phyloP scores from a whole-genome alignment of 1,139 yeast genomes.

The Saccharomyces hybrid region DNA sequence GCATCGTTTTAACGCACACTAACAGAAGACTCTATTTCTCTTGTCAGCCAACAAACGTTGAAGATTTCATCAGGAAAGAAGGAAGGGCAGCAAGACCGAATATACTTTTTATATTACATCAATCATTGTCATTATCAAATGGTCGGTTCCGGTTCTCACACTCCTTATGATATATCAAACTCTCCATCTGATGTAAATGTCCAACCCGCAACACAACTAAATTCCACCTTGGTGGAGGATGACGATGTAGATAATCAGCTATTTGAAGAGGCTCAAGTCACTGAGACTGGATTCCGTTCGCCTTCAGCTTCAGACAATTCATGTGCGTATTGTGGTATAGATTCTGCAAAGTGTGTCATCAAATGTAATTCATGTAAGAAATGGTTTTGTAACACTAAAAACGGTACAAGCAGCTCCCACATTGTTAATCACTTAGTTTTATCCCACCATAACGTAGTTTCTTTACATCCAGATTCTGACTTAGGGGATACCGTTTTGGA shows the following conservation, averaged over 20 bases:
- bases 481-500: constrained; percentile 80
- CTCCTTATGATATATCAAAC: not conserved
- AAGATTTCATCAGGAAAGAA: not conserved
- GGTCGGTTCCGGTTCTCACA: not conserved
- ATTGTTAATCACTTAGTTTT: constrained; percentile 79
- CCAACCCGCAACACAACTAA: not conserved
- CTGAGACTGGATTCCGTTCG: constrained; percentile 1
- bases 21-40: not conserved
- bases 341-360: constrained; percentile 56
- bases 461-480: constrained; percentile 72
- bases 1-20: not conserved
- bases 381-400: constrained; percentile 88
- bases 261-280: constrained; percentile 5
- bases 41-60: not conserved
- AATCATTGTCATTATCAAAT: not conserved
- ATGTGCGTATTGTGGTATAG: constrained; percentile 74
- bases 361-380: constrained; percentile 70
- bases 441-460: constrained; percentile 68
- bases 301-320: constrained; percentile 34
- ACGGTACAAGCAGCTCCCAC: constrained; percentile 59
- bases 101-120: not conserved
- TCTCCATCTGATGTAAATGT: not conserved
- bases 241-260: constrained; percentile 2
- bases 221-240: constrained; percentile 1
- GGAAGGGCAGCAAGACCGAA: not conserved